Conservation (phyloP, 768 basidiomycete genomes). For the Candolleomyces aberdarensis region DNA sequence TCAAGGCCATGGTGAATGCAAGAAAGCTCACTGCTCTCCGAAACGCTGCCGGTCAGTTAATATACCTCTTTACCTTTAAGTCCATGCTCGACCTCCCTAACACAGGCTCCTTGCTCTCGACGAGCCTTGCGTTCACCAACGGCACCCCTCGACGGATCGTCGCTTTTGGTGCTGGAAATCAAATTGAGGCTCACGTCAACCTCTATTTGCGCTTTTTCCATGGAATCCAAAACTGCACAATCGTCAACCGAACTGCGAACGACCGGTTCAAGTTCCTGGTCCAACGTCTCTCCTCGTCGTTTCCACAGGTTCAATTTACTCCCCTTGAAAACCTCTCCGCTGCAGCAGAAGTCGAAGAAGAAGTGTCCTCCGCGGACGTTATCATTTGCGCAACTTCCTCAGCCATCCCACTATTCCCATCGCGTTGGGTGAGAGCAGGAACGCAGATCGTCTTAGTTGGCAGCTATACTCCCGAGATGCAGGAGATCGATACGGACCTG, state of each 20-base stretch:
- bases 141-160: constrained; percentile 42
- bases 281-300: constrained; percentile 17
- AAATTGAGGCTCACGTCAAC: constrained; percentile 62
- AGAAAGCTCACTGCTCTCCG: constrained; percentile 73
- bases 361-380: constrained; percentile 44
- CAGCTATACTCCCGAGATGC: constrained; percentile 80
- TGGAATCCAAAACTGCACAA: constrained; percentile 48
- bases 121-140: constrained; percentile 44
- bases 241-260: constrained; percentile 62
- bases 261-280: constrained; percentile 42
- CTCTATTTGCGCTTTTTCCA: constrained; percentile 58
- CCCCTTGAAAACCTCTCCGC: not conserved
- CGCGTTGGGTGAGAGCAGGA: constrained; percentile 55
- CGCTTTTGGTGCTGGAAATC: constrained; percentile 72
- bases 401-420: constrained; percentile 65
- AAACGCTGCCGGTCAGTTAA: constrained; percentile 68
- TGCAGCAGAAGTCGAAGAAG: constrained; percentile 19
- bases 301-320: constrained; percentile 22
- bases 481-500: constrained; percentile 62
- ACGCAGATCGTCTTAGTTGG: constrained; percentile 77
- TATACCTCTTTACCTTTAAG: not conserved
- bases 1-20: constrained; percentile 80
- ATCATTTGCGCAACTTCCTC: constrained; percentile 81
- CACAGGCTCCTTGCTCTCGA: constrained; percentile 68
- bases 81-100: not conserved